A percentile compares a stretch with the other conserved stretches of the same genome.
Evolutionary conservation across 176 grass and related monocot species (phyloP).

Genomic region (Zoysia japonica): DNA sequence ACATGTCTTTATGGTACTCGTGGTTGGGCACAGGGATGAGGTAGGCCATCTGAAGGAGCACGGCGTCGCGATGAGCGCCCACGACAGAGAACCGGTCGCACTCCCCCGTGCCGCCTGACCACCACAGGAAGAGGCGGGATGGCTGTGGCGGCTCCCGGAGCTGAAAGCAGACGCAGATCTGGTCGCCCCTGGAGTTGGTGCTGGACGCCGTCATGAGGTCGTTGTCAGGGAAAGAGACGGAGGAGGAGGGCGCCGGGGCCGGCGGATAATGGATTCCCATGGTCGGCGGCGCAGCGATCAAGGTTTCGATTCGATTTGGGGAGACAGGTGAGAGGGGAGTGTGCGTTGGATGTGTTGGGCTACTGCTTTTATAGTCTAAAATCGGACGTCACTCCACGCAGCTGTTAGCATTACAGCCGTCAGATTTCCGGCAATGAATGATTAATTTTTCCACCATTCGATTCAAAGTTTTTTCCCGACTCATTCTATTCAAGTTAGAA

Average conservation of each 20-base stretch:
- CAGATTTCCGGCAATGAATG: no score
- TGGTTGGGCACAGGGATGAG: not conserved
- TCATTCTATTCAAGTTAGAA: no score
- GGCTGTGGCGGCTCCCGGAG: not conserved
- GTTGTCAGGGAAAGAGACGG: not conserved
- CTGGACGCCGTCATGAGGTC: not conserved
- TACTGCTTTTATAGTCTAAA: no score
- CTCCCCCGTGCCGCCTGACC: not conserved
- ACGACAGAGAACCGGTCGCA: not conserved
- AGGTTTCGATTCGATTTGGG: no score
- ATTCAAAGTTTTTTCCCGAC: no score
- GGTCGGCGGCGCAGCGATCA: no score
- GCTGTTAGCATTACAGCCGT: no score
- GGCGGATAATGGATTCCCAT: not conserved
- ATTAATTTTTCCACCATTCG: no score
- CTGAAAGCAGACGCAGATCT: not conserved
- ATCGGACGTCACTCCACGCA: no score
- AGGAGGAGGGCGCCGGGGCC: not conserved
- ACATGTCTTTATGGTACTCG: not conserved
- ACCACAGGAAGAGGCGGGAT: not conserved
- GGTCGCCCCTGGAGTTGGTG: constrained; percentile 14
- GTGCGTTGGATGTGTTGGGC: no score
- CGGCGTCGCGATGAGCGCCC: not conserved
- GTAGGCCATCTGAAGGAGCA: constrained; percentile 14
- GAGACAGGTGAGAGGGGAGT: no score